Conservation (phyloP, 108 stramenopile genomes). For the Cyclotella distinguenda region DNA sequence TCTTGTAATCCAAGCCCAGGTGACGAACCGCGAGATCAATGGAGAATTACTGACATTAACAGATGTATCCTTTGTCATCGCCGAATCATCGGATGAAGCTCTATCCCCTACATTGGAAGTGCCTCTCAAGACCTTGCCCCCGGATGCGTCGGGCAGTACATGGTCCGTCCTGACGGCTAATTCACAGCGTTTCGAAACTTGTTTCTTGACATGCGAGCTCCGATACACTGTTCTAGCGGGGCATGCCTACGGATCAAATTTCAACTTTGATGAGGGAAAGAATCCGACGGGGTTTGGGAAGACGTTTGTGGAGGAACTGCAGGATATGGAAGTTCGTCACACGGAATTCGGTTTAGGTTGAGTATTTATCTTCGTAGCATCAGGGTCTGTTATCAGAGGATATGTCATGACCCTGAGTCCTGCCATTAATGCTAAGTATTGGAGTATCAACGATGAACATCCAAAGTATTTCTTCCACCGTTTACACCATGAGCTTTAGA, state of each 20-base stretch:
- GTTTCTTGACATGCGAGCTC: constrained; percentile 82
- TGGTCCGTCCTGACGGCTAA: constrained; percentile 82
- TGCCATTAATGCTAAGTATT: too few species aligned
- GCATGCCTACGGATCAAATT: constrained; percentile 60
- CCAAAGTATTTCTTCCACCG: too few species aligned
- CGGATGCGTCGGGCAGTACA: constrained; percentile 59
- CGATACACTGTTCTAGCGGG: constrained; percentile 75
- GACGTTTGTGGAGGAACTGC: constrained; percentile 82
- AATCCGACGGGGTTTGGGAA: constrained; percentile 43
- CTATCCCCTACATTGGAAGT: constrained; percentile 66
- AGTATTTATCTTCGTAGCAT: too few species aligned
- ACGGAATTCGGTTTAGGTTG: constrained; percentile 72
- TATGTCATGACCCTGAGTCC: too few species aligned
- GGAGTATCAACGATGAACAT: too few species aligned
- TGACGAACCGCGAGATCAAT: constrained; percentile 53
- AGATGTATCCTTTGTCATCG: constrained; percentile 84
- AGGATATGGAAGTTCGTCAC: constrained; percentile 79
- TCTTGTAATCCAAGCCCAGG: constrained; percentile 82
- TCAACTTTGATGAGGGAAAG: constrained; percentile 45
- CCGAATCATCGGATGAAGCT: constrained; percentile 90
- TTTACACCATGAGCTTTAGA: too few species aligned
- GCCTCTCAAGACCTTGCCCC: constrained; percentile 73
- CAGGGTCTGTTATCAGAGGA: too few species aligned
- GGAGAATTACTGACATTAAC: constrained; percentile 56
- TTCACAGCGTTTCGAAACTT: constrained; percentile 76